Percentiles rank a stretch among this genome's conserved stretches.
These are phyloP conservation scores for Salvia hispanica DNA, from an alignment of 257 asterid genomes.

Conservation along the genomic window DNA sequence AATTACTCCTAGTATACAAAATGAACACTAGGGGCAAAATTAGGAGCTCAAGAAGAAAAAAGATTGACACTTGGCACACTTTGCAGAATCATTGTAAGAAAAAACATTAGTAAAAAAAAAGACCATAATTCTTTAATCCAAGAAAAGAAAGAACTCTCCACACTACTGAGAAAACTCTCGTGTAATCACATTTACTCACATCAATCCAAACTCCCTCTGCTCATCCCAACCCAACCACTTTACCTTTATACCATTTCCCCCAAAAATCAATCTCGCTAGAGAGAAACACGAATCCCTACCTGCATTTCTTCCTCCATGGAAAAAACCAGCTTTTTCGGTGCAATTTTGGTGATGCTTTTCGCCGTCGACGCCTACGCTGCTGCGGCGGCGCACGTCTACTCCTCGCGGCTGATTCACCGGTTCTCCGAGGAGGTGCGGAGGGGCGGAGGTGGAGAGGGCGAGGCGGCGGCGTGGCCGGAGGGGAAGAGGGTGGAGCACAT, in stretches of 20 bases:
- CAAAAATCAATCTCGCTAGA: neutral
- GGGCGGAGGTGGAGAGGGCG: neutral
- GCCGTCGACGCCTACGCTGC: constrained; percentile 33
- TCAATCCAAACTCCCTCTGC: constrained; percentile 44
- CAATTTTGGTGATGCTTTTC: constrained; percentile 34
- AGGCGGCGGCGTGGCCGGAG: constrained; percentile 49
- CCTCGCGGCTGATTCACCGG: constrained; percentile 61
- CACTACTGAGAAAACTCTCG: constrained; percentile 25
- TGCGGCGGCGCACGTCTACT: constrained; percentile 40
- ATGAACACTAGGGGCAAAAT: neutral
- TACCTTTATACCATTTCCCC: constrained; percentile 20
- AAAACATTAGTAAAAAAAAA: neutral
- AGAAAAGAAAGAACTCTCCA: constrained; percentile 16
- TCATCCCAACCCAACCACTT: constrained; percentile 44
- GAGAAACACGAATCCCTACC: neutral
- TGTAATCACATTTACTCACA: constrained; percentile 35
- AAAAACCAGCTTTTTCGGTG: constrained; percentile 28
- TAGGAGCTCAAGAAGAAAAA: neutral
- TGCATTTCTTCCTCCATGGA: constrained; percentile 37
- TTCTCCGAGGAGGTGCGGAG: constrained; percentile 58
- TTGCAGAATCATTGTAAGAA: neutral
- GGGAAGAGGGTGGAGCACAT: constrained; percentile 50
- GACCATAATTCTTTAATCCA: neutral
- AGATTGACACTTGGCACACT: constrained; percentile 8
- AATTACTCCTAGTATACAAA: too few relatives aligned